Percentiles rank a stretch among this genome's conserved stretches.
phyloP scores from a whole-genome alignment of 768 basidiomycete species.

The Suillus subaureus region DNA sequence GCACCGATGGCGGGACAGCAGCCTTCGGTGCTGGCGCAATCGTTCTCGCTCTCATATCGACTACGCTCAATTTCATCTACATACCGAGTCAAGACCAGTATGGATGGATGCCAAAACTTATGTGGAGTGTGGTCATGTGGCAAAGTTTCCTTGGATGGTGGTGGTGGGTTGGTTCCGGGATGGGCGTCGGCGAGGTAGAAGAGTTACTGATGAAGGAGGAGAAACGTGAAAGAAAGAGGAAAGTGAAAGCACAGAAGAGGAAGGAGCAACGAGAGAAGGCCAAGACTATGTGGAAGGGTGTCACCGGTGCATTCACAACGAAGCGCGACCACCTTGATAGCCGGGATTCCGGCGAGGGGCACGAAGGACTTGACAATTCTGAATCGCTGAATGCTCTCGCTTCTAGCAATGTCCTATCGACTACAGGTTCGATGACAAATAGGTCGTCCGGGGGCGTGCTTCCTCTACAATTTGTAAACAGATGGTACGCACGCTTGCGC shows the following conservation, averaged over 20 bases:
- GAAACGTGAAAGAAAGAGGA: conserved; percentile 53
- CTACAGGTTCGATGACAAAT: background rate
- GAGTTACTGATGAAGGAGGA: conserved; percentile 57
- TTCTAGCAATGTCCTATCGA: conserved; percentile 6
- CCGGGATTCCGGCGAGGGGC: background rate
- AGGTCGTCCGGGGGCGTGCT: conserved; percentile 4
- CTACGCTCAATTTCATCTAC: conserved; percentile 85
- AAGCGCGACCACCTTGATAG: conserved; percentile 1
- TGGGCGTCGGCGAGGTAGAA: conserved; percentile 74
- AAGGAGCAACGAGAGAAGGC: conserved; percentile 54
- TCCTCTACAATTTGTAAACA: conserved; percentile 40
- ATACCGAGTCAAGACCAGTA: conserved; percentile 83
- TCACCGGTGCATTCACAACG: conserved; percentile 51
- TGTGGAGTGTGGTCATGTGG: conserved; percentile 94
- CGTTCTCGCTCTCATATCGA: conserved; percentile 77
- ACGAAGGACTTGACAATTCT: background rate
- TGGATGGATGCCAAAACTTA: conserved; percentile 87
- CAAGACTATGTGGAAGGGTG: conserved; percentile 57
- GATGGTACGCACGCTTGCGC: conserved; percentile 62
- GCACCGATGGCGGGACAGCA: conserved; percentile 94
- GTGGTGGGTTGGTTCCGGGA: conserved; percentile 99
- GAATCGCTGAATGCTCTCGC: conserved; percentile 16
- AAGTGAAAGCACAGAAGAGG: conserved; percentile 48
- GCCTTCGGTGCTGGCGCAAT: conserved; percentile 89
- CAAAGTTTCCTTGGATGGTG: conserved; percentile 97